A percentile compares a stretch with the other conserved stretches of the same genome.
Evolutionary conservation across 805 yeast genomes (phyloP).

Genomic region (Candida wancherniae): DNA sequence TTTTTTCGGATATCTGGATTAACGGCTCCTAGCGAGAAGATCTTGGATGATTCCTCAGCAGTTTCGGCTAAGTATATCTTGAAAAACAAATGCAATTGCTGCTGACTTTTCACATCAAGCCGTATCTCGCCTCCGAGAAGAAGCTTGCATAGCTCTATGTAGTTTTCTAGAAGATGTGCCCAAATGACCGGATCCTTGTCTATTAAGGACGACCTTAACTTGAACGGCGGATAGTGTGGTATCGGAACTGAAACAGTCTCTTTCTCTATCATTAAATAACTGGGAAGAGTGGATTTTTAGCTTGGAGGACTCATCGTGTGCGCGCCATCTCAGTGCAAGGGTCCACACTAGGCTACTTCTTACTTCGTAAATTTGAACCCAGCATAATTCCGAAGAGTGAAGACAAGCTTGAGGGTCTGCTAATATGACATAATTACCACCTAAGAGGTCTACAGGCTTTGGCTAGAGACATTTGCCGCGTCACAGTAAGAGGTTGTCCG

Average conservation of each 20-base stretch:
- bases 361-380: no score
- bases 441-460: no score
- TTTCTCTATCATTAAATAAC: no score
- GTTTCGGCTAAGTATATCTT: constrained; percentile 57
- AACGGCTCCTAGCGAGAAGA: constrained; percentile 66
- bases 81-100: constrained; percentile 53
- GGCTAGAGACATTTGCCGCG: no score
- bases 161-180: constrained; percentile 66
- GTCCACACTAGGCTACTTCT: no score
- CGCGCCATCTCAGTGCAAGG: no score
- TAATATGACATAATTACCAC: no score
- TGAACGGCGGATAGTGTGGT: constrained; percentile 71
- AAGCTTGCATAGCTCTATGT: constrained; percentile 48
- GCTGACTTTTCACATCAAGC: constrained; percentile 50
- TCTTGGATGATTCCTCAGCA: constrained; percentile 53
- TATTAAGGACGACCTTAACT: constrained; percentile 66
- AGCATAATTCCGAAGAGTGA: no score
- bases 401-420: no score
- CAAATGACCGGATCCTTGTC: constrained; percentile 84
- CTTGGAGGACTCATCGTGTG: no score
- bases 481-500: no score
- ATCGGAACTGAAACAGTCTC: constrained; percentile 43
- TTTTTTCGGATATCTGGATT: constrained; percentile 63
- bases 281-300: no score
- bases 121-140: constrained; percentile 37